phyloP scores from a whole-genome alignment of 257 asterid species.

The Rauvolfia tetraphylla region DNA sequence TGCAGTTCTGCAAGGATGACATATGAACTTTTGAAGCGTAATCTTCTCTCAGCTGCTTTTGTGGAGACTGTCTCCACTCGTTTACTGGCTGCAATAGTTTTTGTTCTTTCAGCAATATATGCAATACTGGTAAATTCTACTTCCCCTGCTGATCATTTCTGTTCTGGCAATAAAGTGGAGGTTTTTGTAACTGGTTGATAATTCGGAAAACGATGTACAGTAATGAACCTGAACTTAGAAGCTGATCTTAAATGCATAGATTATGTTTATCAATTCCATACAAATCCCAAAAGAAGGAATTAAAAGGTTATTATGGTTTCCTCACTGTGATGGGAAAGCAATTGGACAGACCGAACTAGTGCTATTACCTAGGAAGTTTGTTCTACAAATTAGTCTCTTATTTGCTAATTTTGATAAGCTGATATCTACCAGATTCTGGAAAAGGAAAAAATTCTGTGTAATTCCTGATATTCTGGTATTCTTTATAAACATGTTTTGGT shows the following conservation, averaged over 20 bases:
- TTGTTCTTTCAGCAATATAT: conserved; percentile 77
- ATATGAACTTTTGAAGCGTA: conserved; percentile 86
- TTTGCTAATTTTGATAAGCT: background rate
- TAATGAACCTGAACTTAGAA: background rate
- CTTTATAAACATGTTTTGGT: background rate
- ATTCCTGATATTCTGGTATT: background rate
- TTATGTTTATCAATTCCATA: background rate
- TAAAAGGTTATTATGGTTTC: background rate
- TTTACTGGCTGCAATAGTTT: conserved; percentile 66
- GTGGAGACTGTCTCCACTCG: conserved; percentile 96
- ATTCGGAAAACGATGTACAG: background rate
- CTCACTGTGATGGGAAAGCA: background rate
- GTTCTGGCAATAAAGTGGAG: background rate
- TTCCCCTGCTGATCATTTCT: background rate
- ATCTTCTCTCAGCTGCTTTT: conserved; percentile 82
- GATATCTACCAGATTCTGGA: background rate
- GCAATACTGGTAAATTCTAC: conserved; percentile 66
- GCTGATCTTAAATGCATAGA: background rate
- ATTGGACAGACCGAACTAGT: background rate
- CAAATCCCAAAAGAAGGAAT: background rate
- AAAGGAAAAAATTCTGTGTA: background rate
- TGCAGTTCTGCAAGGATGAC: conserved; percentile 88
- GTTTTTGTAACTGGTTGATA: background rate
- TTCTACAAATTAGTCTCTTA: background rate
- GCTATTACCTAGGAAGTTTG: background rate